A percentile compares a stretch with the other conserved stretches of the same genome.
Evolutionary conservation across 2,329 filamentous ascomycete species (phyloP).

Genomic region (Boeremia exigua): DNA sequence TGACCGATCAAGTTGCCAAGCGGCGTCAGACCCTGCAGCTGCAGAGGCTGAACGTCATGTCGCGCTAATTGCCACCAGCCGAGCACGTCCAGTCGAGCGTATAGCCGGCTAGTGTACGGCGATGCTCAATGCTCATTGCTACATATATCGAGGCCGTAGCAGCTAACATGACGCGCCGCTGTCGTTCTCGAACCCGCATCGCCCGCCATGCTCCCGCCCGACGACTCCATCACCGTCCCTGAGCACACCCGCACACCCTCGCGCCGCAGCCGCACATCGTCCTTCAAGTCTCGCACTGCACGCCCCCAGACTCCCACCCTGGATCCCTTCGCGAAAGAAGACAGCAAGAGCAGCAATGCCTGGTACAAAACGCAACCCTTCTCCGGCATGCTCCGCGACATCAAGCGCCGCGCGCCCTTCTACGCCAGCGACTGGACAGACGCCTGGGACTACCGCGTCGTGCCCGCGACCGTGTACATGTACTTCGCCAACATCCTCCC

Average conservation of each 20-base stretch:
- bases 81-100: background rate
- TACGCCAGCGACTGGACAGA: conserved; percentile 85
- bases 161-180: conserved; percentile 3
- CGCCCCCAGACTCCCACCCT: conserved; percentile 5
- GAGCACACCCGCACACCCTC: conserved; percentile 12
- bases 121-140: background rate
- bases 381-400: conserved; percentile 79
- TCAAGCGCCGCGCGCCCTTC: conserved; percentile 75
- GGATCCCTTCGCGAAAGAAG: conserved; percentile 13
- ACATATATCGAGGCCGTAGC: conserved; percentile 2
- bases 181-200: background rate
- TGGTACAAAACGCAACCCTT: conserved; percentile 83
- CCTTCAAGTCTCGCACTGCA: conserved; percentile 21
- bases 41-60: conserved; percentile 1
- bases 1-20: background rate
- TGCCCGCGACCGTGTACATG: conserved; percentile 89
- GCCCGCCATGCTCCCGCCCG: conserved; percentile 22
- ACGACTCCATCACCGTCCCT: conserved; percentile 28
- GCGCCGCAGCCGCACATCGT: conserved; percentile 13
- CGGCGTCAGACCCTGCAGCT: conserved; percentile 5
- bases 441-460: conserved; percentile 88
- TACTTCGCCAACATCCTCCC: conserved; percentile 94
- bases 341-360: conserved; percentile 26
- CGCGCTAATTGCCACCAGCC: conserved; percentile 3
- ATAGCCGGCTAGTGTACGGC: conserved; percentile 11